Base-by-base conservation (phyloP, 306 rosid species). In the Fagus crenata region DNA sequence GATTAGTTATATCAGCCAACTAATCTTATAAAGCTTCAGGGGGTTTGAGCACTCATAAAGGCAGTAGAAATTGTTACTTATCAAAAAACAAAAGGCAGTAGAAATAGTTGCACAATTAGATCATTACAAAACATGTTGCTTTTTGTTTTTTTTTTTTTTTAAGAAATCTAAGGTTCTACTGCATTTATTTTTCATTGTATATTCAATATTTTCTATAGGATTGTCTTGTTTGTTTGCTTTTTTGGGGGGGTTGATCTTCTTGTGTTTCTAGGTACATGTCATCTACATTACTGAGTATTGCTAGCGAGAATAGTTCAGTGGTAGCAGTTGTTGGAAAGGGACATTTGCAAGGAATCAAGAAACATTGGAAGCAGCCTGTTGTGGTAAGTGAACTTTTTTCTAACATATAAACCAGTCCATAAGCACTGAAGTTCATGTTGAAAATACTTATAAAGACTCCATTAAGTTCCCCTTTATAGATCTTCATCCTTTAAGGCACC, bases 321-420 rank as follows among this genome's bases (percentile, higher is more conserved):
- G 99, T 92, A 51, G 99, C 97, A 9, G 97, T 91, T 78, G 98
- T 95, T 72, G 98, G 99, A 51, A 92, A 90, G 84, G 99, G 96
- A 31, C 99, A 95, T 85, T 86, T 95, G 35, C 91, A 77, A 86
- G 99, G 99, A 88, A 92, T 95, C 71, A 87, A 83, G 81, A 90
- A 89, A 82, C 83, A 95, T 17, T 91, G 97, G 99, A 75, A 81
- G 89, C 96, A 95, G 83, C 98, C 97, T 83, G 80, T 95, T 58
- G 74, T 73, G 96, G 97, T 92, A 43, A 35, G 96, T 86, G 70
- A 81, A 71, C 31, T 59, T 59, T 43, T 22, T 46, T 46, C 51
- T 46, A 46, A 2, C 51, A 46, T 46, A 46, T 46, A 36, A 74
- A 46, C 40, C 11, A 31, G 72, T 28, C 65, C 17, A 15, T 75